Evolutionary conservation across 495 filamentous ascomycete genomes (phyloP), one percentile per base, ranked within the genome.

Genomic region (Thermochaetoides thermophila): DNA sequence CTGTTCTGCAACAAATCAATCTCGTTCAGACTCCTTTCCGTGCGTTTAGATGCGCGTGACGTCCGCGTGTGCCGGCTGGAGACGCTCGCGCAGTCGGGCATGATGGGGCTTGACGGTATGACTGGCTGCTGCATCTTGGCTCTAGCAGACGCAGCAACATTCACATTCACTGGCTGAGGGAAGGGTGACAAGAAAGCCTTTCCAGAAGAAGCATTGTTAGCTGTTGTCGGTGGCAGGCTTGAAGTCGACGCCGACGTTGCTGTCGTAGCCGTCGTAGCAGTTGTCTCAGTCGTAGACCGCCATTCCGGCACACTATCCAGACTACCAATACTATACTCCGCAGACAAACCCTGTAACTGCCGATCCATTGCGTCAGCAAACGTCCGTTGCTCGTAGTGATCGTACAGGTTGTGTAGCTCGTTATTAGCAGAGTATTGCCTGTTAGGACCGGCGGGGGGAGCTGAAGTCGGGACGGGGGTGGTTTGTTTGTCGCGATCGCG

Each of bases 341-440:
- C n/a, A n/a, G n/a, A n/a, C n/a, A n/a, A n/a, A n/a, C n/a, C n/a
- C n/a, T n/a, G 39, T 7, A 35, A 20, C 2, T 52, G 55, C 35
- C 50, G 48, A n/a, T 46, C 54, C 43, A 67, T 39, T 7, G 47
- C 46, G 20, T 59, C 40, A 3, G 55, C 50, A 28, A 66, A 61
- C 3, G 62, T 54, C 39, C 58, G 55, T 39, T 64, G 56, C 33
- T 72, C 65, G 38, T 72, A 70, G 42, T 68, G 60, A 31, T 69
- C 54, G 39, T 72, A 69, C 6, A 69, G 51, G 19, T 61, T 52
- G 24, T 58, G 43, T 7, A 64, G 38, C 5, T 55, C 48, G 5
- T 40, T 36, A 16, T 45, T 43, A 29, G 58, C 46, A 12, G 42
- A 55, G 20, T 46, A 46, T 8, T 36, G 36, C 11, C 38, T 38